Base-by-base conservation (phyloP, 2,329 filamentous ascomycete species). In the Emydomyces testavorans region DNA sequence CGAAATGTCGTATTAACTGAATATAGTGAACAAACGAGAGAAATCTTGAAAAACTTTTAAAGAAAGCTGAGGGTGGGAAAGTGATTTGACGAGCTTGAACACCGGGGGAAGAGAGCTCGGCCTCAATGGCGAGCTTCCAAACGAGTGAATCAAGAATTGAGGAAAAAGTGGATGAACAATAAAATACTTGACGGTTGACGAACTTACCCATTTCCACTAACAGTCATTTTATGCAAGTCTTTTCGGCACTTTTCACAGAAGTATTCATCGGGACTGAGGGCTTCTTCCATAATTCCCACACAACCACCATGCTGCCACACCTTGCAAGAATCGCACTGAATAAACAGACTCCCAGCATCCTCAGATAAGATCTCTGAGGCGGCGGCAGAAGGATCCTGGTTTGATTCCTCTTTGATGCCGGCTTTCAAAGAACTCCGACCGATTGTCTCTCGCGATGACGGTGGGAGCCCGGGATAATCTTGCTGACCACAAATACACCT, bases 301-400 rank as follows among this genome's bases (percentile, higher is more conserved):
- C 92, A 98, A 52, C 89, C 90, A 59, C 92, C 92, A 64, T 98
- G 92, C 65, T 98, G 92, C 92, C 90, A 98, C 54, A 96, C 92
- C 64, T 94, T 93, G 73, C 92, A 98, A 54, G 85, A 75, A 68
- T 96, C 92, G 76, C 92, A 98, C 71, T 96, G 90, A 56, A 98
- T 89, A 68, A 95, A 98, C 67, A 96, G 83, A 45, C 89, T 90
- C 37, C 90, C 92, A 56, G 90, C 76, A 55, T 96, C 90, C 60
- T 94, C 88, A 26, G 81, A 79, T 53, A 86, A 73, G 54, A 71
- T 60, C 52, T 76, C 73, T 51, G 71, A 80, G 70, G 69, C 80
- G 69, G 64, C 74, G 65, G 65, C 75, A 67, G 69, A 79, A 69
- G 63, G 75, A 67, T 58, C 80, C 73, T 53, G 72, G 64, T 58